Conservation (phyloP, 2,329 filamentous ascomycete species). For the Magnaporthales sp. region DNA sequence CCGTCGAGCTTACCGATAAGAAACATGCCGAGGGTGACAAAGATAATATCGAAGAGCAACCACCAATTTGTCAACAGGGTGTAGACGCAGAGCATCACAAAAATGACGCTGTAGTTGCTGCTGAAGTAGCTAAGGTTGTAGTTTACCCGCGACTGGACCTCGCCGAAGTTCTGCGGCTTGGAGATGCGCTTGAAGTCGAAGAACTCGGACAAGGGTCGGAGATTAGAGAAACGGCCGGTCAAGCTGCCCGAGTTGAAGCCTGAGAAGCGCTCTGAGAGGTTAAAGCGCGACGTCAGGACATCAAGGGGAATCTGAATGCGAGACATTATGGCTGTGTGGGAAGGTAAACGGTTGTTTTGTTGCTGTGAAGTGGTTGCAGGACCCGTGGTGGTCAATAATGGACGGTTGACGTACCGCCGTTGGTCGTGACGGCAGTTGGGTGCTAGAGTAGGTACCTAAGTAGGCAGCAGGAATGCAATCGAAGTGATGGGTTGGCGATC, state of each 20-base stretch:
- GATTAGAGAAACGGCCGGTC: constrained; percentile 78
- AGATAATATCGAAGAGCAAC: constrained; percentile 85
- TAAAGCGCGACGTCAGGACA: constrained; percentile 82
- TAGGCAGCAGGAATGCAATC: not conserved
- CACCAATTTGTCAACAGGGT: constrained; percentile 79
- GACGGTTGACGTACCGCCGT: not conserved
- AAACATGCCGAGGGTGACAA: constrained; percentile 81
- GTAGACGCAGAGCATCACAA: constrained; percentile 94
- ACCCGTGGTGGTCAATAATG: too few species aligned
- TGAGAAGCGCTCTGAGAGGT: constrained; percentile 76
- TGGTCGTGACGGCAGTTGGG: not conserved
- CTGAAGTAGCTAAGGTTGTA: constrained; percentile 97
- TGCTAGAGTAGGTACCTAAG: not conserved
- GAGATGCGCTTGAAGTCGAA: constrained; percentile 91
- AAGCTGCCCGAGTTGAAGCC: constrained; percentile 73
- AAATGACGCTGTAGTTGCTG: constrained; percentile 94
- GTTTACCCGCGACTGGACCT: constrained; percentile 87
- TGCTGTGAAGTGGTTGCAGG: too few species aligned
- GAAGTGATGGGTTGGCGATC: not conserved
- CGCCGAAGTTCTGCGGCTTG: constrained; percentile 81
- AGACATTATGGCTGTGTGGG: constrained; percentile 48
- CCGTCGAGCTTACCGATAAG: constrained; percentile 86
- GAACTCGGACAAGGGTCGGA: constrained; percentile 87
- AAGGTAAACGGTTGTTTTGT: not conserved
- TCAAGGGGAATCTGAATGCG: constrained; percentile 91